Conservation (phyloP, 768 basidiomycete species). For the Neoboletus magnificus region DNA sequence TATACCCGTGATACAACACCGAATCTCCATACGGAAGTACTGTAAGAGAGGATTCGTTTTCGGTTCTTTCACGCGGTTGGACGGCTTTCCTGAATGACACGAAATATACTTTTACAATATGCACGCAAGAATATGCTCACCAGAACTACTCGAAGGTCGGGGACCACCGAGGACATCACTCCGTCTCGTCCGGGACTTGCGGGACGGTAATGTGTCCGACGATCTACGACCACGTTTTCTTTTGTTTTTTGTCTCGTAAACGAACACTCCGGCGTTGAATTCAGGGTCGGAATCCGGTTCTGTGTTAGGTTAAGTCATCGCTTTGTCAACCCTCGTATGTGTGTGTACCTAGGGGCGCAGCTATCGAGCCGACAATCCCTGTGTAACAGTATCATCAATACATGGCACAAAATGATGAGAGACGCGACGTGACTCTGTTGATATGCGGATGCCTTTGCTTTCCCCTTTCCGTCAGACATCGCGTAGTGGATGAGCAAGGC, state of each 20-base stretch:
- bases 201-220: constrained; percentile 11
- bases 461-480: constrained; percentile 20
- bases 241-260: constrained; percentile 28
- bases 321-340: neutral
- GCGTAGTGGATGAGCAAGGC: neutral
- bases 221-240: constrained; percentile 17
- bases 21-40: constrained; percentile 43
- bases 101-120: neutral
- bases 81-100: neutral
- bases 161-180: constrained; percentile 2
- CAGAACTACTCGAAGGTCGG: constrained; percentile 1
- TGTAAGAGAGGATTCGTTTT: constrained; percentile 43
- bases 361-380: constrained; percentile 30
- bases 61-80: neutral
- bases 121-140: constrained; percentile 6
- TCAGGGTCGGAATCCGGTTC: constrained; percentile 35
- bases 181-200: constrained; percentile 17
- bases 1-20: neutral
- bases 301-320: neutral
- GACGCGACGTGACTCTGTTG: constrained; percentile 15
- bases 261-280: constrained; percentile 29
- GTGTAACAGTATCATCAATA: neutral
- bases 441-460: constrained; percentile 16
- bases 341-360: constrained; percentile 35
- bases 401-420: neutral